Conservation (phyloP, 139 green algal genomes). For the Chlorella sorokiniana region DNA sequence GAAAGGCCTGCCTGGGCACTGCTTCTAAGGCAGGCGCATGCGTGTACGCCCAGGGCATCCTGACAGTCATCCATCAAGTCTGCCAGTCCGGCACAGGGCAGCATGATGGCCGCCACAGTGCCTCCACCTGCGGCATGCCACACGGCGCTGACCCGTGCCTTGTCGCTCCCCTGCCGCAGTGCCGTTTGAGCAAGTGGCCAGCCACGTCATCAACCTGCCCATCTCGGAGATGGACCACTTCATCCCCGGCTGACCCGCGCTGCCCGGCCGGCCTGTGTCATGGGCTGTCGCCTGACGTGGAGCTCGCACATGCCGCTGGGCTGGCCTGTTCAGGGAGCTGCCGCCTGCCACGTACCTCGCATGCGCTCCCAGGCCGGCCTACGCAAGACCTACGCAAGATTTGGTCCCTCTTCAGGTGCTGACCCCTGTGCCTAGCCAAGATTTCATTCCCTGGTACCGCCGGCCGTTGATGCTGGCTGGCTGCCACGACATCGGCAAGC, state of each 20-base stretch:
- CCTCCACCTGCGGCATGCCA: not conserved
- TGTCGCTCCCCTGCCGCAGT: constrained; percentile 38
- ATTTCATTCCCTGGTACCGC: not conserved
- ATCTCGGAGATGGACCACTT: constrained; percentile 80
- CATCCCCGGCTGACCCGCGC: constrained; percentile 69
- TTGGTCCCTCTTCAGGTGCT: not conserved
- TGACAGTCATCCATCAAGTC: no score
- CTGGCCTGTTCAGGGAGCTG: no score
- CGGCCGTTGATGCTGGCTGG: no score
- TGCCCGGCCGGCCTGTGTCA: no score
- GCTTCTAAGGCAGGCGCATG: not conserved
- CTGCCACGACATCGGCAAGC: no score
- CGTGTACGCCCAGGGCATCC: no score
- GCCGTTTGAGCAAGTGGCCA: constrained; percentile 65
- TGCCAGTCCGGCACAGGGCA: no score
- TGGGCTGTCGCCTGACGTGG: no score
- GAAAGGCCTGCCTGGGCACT: not conserved
- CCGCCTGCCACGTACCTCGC: no score
- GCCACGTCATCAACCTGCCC: constrained; percentile 68
- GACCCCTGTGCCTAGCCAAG: not conserved
- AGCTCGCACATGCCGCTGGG: no score
- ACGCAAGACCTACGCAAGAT: not conserved
- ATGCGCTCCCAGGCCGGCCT: no score
- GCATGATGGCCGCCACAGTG: not conserved
- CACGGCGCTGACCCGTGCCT: not conserved